These are phyloP conservation scores for Thozetella sp. DNA, from an alignment of 495 filamentous ascomycete species.

Conservation along the genomic window DNA sequence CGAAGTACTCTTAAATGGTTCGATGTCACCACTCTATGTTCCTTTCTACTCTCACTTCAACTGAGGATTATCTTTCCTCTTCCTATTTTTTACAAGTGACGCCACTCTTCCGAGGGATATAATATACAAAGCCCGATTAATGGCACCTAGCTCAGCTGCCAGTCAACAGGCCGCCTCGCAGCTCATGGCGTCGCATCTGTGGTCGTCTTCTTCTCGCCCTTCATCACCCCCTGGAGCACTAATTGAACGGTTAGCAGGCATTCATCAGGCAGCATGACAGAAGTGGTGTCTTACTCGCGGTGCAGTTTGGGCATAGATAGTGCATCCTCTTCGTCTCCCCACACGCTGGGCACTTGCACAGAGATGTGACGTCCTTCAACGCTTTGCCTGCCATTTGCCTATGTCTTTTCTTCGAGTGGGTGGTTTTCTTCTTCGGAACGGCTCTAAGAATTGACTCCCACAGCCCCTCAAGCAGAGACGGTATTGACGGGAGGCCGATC, in stretches of 20 bases:
- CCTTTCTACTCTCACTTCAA: too few relatives aligned
- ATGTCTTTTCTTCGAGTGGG: conserved; percentile 92
- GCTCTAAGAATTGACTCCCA: conserved; percentile 93
- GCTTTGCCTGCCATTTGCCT: conserved; percentile 93
- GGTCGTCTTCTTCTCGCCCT: too few relatives aligned
- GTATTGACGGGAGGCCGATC: conserved; percentile 51
- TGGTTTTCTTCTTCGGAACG: conserved; percentile 98
- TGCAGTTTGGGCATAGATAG: conserved; percentile 80
- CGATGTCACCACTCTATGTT: too few relatives aligned
- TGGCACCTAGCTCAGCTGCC: too few relatives aligned
- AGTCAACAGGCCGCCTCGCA: too few relatives aligned
- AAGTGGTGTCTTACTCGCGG: conserved; percentile 31
- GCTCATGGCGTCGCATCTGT: too few relatives aligned
- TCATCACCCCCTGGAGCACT: neutral
- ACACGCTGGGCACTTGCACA: conserved; percentile 88
- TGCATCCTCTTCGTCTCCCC: conserved; percentile 87
- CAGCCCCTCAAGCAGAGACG: conserved; percentile 66
- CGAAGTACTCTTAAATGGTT: too few relatives aligned
- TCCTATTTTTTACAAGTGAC: too few relatives aligned
- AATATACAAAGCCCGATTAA: too few relatives aligned
- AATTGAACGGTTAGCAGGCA: neutral
- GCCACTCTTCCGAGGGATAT: too few relatives aligned
- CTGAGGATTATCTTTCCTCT: too few relatives aligned
- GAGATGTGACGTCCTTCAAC: conserved; percentile 80
- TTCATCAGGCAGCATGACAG: neutral